phyloP scores from a whole-genome alignment of 176 grass and related monocot genomes.

The Ananas comosus region DNA sequence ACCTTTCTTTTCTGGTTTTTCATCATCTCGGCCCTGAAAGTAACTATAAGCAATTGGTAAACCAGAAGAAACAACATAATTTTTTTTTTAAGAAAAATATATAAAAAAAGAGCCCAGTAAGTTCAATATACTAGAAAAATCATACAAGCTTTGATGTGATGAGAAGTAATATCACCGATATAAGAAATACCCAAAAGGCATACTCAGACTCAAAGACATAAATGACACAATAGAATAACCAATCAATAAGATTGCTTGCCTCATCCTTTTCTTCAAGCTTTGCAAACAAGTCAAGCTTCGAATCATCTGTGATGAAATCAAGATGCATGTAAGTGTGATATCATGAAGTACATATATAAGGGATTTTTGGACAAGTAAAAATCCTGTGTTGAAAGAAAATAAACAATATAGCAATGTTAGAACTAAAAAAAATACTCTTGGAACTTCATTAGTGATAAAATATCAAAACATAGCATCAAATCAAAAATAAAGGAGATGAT shows the following conservation, averaged over 20 bases:
- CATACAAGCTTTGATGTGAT: too few species aligned
- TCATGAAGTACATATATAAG: constrained; percentile 5
- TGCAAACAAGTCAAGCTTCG: constrained; percentile 24
- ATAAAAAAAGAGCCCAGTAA: background rate
- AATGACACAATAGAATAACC: background rate
- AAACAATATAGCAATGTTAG: background rate
- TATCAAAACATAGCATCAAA: too few species aligned
- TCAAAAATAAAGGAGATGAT: too few species aligned
- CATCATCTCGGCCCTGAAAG: constrained; percentile 30
- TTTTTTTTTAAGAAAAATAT: background rate
- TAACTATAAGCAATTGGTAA: background rate
- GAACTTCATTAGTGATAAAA: too few species aligned
- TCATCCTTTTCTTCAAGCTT: constrained; percentile 38
- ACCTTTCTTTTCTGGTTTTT: constrained; percentile 21
- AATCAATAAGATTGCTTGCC: constrained; percentile 15
- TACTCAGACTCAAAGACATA: background rate
- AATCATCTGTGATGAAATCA: constrained; percentile 19
- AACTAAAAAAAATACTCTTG: too few species aligned
- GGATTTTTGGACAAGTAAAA: background rate
- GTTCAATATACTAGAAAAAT: background rate
- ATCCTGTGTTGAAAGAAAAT: background rate
- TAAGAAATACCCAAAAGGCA: background rate
- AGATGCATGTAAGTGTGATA: too few species aligned
- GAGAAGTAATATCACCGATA: too few species aligned
- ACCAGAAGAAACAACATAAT: background rate